phyloP scores from a whole-genome alignment of 2,329 filamentous ascomycete genomes.

The Mollisia scopiformis region DNA sequence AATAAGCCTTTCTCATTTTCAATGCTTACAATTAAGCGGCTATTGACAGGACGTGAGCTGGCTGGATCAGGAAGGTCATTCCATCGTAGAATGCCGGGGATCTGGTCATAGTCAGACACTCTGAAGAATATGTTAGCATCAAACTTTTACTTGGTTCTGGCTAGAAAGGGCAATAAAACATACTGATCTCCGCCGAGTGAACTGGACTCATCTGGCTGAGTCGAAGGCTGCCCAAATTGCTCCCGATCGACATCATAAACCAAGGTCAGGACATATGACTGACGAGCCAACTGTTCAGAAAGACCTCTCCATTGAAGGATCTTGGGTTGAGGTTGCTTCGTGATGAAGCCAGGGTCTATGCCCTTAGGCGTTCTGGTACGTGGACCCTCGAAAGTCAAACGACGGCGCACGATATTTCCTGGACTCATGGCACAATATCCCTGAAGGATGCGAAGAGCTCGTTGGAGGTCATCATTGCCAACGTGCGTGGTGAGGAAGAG shows the following conservation, averaged over 20 bases:
- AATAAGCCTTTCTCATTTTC: slow-evolving; percentile 46
- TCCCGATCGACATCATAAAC: slow-evolving; percentile 56
- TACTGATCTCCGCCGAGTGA: background rate
- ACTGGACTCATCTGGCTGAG: background rate
- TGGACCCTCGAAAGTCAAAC: slow-evolving; percentile 55
- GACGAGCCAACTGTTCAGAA: slow-evolving; percentile 55
- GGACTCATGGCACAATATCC: slow-evolving; percentile 61
- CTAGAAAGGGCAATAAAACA: background rate
- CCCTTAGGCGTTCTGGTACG: slow-evolving; percentile 38
- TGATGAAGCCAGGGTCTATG: slow-evolving; percentile 25
- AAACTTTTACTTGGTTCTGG: background rate
- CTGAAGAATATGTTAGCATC: slow-evolving; percentile 15
- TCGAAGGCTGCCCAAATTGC: slow-evolving; percentile 45
- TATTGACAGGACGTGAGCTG: slow-evolving; percentile 31
- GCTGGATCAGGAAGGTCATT: slow-evolving; percentile 61
- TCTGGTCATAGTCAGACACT: slow-evolving; percentile 42
- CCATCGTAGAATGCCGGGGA: slow-evolving; percentile 57
- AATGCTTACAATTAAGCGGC: slow-evolving; percentile 32
- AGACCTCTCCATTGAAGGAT: slow-evolving; percentile 52
- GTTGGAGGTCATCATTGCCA: slow-evolving; percentile 50
- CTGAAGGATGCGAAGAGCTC: slow-evolving; percentile 55
- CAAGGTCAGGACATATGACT: slow-evolving; percentile 60
- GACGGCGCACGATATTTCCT: slow-evolving; percentile 51
- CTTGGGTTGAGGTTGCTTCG: slow-evolving; percentile 24
- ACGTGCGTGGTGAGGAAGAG: slow-evolving; percentile 60